phyloP scores from a whole-genome alignment of 108 stramenopile genomes.

The Chaetoceros muelleri region DNA sequence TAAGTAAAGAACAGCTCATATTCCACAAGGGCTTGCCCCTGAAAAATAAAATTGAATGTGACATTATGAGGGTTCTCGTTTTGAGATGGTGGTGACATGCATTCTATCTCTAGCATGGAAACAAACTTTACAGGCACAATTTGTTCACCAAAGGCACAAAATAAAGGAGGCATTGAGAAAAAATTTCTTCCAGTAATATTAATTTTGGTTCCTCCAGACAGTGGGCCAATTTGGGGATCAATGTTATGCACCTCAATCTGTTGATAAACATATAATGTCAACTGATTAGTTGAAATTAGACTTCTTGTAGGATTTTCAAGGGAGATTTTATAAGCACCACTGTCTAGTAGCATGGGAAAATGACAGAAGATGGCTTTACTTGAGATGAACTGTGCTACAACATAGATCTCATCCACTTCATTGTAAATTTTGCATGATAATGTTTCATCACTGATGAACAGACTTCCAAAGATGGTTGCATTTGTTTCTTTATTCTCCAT shows the following conservation, averaged over 20 bases:
- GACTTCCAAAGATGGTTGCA: neutral
- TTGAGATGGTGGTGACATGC: conserved; percentile 2
- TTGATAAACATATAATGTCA: conserved; percentile 1
- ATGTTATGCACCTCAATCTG: conserved; percentile 8
- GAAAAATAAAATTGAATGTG: neutral
- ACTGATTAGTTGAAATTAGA: neutral
- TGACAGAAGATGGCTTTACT: neutral
- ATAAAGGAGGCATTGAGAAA: conserved; percentile 7
- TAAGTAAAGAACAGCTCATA: neutral
- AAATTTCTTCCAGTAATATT: conserved; percentile 11
- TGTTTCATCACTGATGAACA: neutral
- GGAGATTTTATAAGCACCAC: neutral
- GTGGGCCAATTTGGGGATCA: conserved; percentile 10
- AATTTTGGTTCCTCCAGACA: conserved; percentile 9
- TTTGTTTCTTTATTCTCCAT: neutral
- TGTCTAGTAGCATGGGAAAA: neutral
- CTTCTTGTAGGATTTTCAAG: neutral
- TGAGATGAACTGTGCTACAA: neutral
- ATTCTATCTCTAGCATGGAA: neutral
- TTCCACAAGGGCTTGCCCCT: too few relatives aligned
- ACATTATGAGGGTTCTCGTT: neutral
- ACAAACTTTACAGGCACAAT: neutral
- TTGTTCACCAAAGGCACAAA: conserved; percentile 8
- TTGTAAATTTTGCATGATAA: neutral
- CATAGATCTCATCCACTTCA: neutral